Evolutionary conservation across 192 early-diverging fungal species (phyloP).

Genomic region (Coemansia sp.): DNA sequence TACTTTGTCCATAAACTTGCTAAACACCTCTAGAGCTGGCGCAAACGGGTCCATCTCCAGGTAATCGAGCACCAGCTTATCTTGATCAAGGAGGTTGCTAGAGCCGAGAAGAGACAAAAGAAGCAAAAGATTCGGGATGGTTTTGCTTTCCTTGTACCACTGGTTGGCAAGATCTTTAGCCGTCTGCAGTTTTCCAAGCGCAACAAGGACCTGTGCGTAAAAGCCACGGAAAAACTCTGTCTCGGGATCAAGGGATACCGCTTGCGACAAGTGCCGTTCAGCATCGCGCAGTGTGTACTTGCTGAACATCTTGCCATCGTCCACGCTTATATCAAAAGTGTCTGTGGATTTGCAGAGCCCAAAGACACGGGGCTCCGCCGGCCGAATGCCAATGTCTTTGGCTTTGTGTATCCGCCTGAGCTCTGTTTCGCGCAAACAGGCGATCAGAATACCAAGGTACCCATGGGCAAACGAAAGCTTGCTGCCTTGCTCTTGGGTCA

Average conservation of each 20-base stretch:
- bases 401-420: not conserved
- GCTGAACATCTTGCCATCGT: slow-evolving; percentile 4
- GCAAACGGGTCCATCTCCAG: slow-evolving; percentile 44
- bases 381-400: not conserved
- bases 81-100: slow-evolving; percentile 9
- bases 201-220: slow-evolving; percentile 37
- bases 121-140: slow-evolving; percentile 24
- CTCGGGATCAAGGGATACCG: slow-evolving; percentile 17
- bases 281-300: slow-evolving; percentile 33
- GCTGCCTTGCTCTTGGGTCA: slow-evolving; percentile 27
- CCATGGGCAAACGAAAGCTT: slow-evolving; percentile 35
- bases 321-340: not conserved
- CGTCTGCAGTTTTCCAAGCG: slow-evolving; percentile 4
- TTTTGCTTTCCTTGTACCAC: slow-evolving; percentile 13
- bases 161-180: slow-evolving; percentile 12
- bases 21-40: slow-evolving; percentile 8
- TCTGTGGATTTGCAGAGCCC: slow-evolving; percentile 9
- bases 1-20: slow-evolving; percentile 10
- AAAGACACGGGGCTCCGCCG: slow-evolving; percentile 25
- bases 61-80: slow-evolving; percentile 29
- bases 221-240: slow-evolving; percentile 31
- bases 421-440: slow-evolving; percentile 42
- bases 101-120: slow-evolving; percentile 27
- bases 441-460: slow-evolving; percentile 34
- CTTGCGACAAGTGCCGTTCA: slow-evolving; percentile 20